These are phyloP conservation scores for Cichorium intybus DNA, from an alignment of 140 eudicot genomes.

Conservation along the genomic window DNA sequence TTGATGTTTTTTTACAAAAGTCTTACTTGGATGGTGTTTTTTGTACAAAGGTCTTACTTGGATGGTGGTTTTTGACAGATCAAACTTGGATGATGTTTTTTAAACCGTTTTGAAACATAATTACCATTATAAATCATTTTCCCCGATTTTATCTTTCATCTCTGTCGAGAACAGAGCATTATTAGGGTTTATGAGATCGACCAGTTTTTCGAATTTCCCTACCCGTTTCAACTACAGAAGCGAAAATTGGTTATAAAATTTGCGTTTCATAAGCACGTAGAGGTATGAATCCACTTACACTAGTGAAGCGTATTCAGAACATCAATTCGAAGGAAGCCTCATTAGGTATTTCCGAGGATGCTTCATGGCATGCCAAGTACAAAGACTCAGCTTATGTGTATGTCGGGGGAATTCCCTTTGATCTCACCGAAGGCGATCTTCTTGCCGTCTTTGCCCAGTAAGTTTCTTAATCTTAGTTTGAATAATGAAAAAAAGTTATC, in stretches of 20 bases:
- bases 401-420: constrained; percentile 89
- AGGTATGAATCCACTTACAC: constrained; percentile 81
- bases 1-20: too few species aligned
- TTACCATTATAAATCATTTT: too few species aligned
- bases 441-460: constrained; percentile 95
- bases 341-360: constrained; percentile 84
- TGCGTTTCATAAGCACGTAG: neutral
- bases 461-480: neutral
- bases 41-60: too few species aligned
- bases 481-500: neutral
- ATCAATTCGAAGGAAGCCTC: constrained; percentile 80
- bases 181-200: constrained; percentile 20
- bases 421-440: constrained; percentile 95
- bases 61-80: too few species aligned
- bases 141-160: neutral
- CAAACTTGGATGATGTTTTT: too few species aligned
- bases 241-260: neutral
- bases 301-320: constrained; percentile 87
- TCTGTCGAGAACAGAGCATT: constrained; percentile 2
- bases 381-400: constrained; percentile 86
- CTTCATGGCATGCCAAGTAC: constrained; percentile 95
- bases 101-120: too few species aligned
- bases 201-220: neutral
- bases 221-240: neutral
- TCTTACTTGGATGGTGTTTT: too few species aligned